Conservation (phyloP, 148 eudicot genomes). For the Vaccinium myrtillus region DNA sequence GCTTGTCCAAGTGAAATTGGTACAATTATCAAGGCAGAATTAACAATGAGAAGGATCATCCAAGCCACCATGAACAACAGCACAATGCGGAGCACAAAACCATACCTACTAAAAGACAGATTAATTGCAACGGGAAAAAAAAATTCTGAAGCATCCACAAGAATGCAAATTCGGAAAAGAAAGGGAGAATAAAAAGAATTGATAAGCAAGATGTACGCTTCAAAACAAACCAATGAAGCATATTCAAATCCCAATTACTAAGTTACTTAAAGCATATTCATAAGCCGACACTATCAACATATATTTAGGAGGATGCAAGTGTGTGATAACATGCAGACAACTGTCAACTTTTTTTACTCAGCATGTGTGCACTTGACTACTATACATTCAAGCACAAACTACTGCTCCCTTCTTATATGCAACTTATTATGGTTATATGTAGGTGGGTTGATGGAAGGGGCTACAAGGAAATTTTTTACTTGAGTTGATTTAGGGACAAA, state of each 20-base stretch:
- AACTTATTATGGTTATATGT: background rate
- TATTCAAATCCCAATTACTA: background rate
- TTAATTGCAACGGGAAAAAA: background rate
- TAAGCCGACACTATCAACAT: background rate
- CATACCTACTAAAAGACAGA: conserved; percentile 54
- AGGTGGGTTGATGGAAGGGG: background rate
- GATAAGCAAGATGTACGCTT: background rate
- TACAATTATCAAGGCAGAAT: conserved; percentile 69
- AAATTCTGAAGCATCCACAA: background rate
- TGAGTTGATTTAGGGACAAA: background rate
- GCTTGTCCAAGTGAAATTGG: conserved; percentile 84
- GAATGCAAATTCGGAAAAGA: background rate
- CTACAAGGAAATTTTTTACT: background rate
- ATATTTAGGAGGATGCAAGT: background rate
- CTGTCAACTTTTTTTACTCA: background rate
- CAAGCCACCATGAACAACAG: conserved; percentile 83
- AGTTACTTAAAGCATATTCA: background rate
- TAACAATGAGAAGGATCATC: conserved; percentile 89
- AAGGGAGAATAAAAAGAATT: background rate
- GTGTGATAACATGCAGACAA: background rate
- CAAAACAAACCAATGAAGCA: background rate
- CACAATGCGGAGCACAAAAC: conserved; percentile 82
- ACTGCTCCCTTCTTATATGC: background rate
- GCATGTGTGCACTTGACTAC: background rate
- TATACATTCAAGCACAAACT: background rate